Evolutionary conservation across 345 rosid genomes (phyloP).

Genomic region (Melaleuca quinquenervia): DNA sequence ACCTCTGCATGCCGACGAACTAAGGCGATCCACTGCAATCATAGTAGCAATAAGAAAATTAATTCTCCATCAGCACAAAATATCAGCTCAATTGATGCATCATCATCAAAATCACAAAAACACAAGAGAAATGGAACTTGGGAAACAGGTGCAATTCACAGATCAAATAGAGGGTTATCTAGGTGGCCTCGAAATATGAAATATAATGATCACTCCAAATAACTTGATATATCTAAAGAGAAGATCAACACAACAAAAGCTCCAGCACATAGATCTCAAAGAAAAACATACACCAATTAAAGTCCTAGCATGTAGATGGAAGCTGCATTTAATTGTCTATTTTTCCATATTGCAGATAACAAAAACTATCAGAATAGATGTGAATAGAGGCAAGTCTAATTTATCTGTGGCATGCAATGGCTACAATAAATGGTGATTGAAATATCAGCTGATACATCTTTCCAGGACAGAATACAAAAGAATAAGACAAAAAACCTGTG

Average conservation of each 20-base stretch:
- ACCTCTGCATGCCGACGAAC: conserved; percentile 69
- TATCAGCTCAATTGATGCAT: neutral
- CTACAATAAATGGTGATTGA: neutral
- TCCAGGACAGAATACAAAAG: neutral
- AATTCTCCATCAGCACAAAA: neutral
- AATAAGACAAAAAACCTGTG: conserved; percentile 47
- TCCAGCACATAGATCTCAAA: neutral
- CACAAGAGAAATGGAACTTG: neutral
- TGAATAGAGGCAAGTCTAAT: neutral
- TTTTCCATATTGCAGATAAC: neutral
- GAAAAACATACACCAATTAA: neutral
- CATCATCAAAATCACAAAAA: neutral
- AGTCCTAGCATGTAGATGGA: neutral
- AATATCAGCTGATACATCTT: neutral
- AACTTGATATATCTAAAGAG: neutral
- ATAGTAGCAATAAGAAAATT: neutral
- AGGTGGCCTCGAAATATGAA: neutral
- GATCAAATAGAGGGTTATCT: neutral
- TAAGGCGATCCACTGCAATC: conserved; percentile 73
- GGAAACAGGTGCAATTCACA: neutral
- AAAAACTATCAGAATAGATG: neutral
- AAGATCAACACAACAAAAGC: neutral
- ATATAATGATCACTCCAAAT: neutral
- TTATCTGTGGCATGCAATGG: neutral
- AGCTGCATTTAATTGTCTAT: neutral